Base-by-base conservation (phyloP, 352 stramenopile genomes). In the Globisporangium cylindrosporum region DNA sequence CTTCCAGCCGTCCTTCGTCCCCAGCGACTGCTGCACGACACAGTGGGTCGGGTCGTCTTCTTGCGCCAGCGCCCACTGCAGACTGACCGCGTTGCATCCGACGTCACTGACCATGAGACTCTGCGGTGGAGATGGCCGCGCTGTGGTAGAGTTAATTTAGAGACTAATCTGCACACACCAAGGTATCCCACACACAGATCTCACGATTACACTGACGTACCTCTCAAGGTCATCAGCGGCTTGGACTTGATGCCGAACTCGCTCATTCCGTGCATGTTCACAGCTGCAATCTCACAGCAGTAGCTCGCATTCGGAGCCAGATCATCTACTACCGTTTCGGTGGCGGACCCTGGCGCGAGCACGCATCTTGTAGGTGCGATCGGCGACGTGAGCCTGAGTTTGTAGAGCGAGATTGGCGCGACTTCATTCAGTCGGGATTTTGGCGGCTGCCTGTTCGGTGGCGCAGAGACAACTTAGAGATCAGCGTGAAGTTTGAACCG, bases 401-500 rank as follows among this genome's bases (percentile, higher is more conserved):
- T 88, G 74, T 89, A 93, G 20, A 80, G 79, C 8, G 85, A 93
- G 10, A 90, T 77, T 6, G 85, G 82, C 24, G 84, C 68, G 24
- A 80, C 73, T 48, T 93, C 72, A 58, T 89, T 73, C 41, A 86
- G 49, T 12, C 70, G 73, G 2, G 69, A 7, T 22, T 67, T 62
- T 32, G 76, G 70, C 22, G 76, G 56, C 1, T 54, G 67, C 80
- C 80, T 88, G 55, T 22, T 22, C 24, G 18, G 22, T 43, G 0
- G 7, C 32, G 8, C 5, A 68, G 18, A 62, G 14, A 51, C 51
- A 34, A 25, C 22, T 58, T 24, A 64, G 34, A 62, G 49, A 29
- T 12, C 49, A 46, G 29, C 36, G 3, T 0, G 14, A 48, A 20
- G 6, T 51, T 32, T n/a, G 3, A 24, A 10, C 24, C 38, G 20